These are phyloP conservation scores for Suillus placidus DNA, from an alignment of 768 basidiomycete species.

Conservation along the genomic window DNA sequence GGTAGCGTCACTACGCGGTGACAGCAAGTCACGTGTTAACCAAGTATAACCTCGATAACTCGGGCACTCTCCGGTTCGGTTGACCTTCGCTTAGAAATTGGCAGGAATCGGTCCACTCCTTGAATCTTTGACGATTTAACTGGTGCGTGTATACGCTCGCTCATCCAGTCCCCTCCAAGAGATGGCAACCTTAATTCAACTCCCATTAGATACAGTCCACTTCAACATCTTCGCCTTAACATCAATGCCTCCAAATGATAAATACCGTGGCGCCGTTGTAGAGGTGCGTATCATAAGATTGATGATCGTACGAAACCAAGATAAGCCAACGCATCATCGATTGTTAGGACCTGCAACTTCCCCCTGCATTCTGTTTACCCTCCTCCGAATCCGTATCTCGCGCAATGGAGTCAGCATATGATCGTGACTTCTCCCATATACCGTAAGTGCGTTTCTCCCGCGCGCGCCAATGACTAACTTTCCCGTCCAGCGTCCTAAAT, in stretches of 20 bases:
- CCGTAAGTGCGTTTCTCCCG: slow-evolving; percentile 54
- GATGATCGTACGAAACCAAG: background rate
- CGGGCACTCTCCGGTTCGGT: background rate
- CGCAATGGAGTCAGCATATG: slow-evolving; percentile 87
- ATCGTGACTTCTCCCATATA: slow-evolving; percentile 92
- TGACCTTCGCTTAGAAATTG: background rate
- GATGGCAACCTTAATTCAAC: slow-evolving; percentile 14
- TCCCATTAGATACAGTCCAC: slow-evolving; percentile 6
- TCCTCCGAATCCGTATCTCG: slow-evolving; percentile 67
- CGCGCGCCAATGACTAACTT: background rate
- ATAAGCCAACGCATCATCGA: slow-evolving; percentile 9
- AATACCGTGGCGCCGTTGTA: slow-evolving; percentile 88
- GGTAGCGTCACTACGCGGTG: background rate
- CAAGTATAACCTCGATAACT: background rate
- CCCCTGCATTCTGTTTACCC: slow-evolving; percentile 86
- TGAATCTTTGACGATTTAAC: background rate
- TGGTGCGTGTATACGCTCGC: background rate
- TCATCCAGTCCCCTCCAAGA: background rate
- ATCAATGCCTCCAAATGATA: slow-evolving; percentile 39
- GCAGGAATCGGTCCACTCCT: slow-evolving; percentile 1
- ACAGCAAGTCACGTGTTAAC: background rate
- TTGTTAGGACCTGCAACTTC: slow-evolving; percentile 71
- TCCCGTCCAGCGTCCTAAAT: slow-evolving; percentile 66
- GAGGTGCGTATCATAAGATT: slow-evolving; percentile 53
- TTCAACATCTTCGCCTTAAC: background rate